Percentiles rank a stretch among this genome's conserved stretches.
Conservation (phyloP, 2,329 filamentous ascomycete species). For the Alternaria dauci region DNA sequence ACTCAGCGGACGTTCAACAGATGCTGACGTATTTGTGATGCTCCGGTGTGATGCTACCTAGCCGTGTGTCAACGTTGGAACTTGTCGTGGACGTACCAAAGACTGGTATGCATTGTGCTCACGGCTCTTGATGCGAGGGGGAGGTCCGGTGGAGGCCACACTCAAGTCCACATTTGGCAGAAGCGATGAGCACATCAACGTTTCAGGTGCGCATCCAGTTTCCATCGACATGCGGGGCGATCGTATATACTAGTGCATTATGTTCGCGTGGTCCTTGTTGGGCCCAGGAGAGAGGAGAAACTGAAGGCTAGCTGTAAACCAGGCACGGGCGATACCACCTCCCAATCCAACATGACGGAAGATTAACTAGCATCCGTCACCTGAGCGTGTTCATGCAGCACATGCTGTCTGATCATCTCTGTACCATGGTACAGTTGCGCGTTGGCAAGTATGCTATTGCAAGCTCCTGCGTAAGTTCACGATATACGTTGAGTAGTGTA, state of each 20-base stretch:
- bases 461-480: neutral
- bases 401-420: neutral
- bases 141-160: neutral
- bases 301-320: neutral
- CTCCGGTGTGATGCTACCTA: conserved; percentile 6
- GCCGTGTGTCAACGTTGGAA: conserved; percentile 2
- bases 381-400: neutral
- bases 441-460: neutral
- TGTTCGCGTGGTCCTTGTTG: neutral
- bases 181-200: conserved; percentile 1
- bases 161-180: neutral
- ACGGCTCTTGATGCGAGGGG: neutral
- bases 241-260: neutral
- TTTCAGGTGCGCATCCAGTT: neutral
- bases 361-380: conserved; percentile 3
- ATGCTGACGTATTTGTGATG: conserved; percentile 16
- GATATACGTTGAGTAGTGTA: conserved; percentile 4
- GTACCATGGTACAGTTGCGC: conserved; percentile 2
- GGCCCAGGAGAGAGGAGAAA: conserved; percentile 1
- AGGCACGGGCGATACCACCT: neutral
- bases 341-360: neutral
- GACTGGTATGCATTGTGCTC: conserved; percentile 3
- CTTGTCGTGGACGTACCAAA: conserved; percentile 4
- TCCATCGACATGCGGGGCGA: neutral
- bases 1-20: conserved; percentile 6